Evolutionary conservation across 805 yeast genomes (phyloP).

Genomic region (Kuraishia piskuri): DNA sequence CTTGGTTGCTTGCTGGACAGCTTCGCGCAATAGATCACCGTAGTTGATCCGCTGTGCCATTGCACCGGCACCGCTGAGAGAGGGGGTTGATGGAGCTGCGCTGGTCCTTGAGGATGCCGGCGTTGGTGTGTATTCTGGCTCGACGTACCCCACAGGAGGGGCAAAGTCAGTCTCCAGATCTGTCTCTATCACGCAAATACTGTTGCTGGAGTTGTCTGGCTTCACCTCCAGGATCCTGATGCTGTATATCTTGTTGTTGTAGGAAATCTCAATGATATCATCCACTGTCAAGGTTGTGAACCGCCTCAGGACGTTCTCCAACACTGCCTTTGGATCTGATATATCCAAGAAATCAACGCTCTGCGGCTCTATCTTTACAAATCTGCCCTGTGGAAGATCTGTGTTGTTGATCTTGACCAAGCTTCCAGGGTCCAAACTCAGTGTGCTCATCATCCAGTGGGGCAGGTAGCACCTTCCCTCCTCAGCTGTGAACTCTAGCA

Average conservation of each 20-base stretch:
- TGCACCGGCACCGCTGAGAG: conserved; percentile 38
- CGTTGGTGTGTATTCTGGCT: conserved; percentile 55
- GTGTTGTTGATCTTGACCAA: conserved; percentile 66
- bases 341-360: conserved; percentile 88
- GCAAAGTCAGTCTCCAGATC: conserved; percentile 97
- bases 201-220: conserved; percentile 51
- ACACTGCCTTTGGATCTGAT: conserved; percentile 91
- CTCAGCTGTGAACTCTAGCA: conserved; percentile 91
- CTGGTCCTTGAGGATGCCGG: conserved; percentile 28
- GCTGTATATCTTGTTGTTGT: conserved; percentile 70
- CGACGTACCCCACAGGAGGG: conserved; percentile 97
- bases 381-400: conserved; percentile 77
- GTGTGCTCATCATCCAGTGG: conserved; percentile 89
- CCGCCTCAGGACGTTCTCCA: conserved; percentile 85
- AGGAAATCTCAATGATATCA: conserved; percentile 78
- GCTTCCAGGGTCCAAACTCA: conserved; percentile 70
- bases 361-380: conserved; percentile 93
- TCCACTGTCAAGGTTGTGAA: conserved; percentile 80
- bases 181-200: conserved; percentile 93
- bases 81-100: conserved; percentile 24
- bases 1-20: conserved; percentile 18
- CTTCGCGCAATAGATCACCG: conserved; percentile 43
- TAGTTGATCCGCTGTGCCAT: conserved; percentile 74
- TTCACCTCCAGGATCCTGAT: conserved; percentile 82
- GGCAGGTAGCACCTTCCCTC: conserved; percentile 95